Conservation (phyloP, 2,329 filamentous ascomycete genomes). For the Hypoxylon sp. region DNA sequence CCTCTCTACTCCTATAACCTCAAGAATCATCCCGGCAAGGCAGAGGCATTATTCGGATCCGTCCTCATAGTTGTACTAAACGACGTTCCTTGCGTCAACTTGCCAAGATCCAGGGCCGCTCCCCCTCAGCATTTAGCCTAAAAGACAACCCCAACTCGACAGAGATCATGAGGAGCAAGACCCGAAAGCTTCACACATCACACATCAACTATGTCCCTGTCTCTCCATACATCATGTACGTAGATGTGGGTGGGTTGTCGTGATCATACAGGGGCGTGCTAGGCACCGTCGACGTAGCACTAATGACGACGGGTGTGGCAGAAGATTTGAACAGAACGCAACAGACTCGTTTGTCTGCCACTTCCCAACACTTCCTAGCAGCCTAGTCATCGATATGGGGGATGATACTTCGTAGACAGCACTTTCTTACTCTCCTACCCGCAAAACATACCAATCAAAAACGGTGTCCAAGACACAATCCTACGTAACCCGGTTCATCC, state of each 20-base stretch:
- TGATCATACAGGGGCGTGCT: constrained; percentile 14
- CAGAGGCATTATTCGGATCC: background rate
- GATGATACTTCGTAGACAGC: background rate
- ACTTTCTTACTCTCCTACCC: background rate
- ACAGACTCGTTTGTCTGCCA: background rate
- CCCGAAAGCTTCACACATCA: constrained; percentile 11
- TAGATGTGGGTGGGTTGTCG: constrained; percentile 11
- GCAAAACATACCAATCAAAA: constrained; percentile 7
- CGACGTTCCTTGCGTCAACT: constrained; percentile 11
- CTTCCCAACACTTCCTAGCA: background rate
- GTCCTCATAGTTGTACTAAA: background rate
- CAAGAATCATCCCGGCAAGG: background rate
- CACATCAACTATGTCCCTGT: constrained; percentile 5
- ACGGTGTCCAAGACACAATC: background rate
- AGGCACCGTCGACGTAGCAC: constrained; percentile 27
- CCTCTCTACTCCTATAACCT: background rate
- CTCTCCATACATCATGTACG: background rate
- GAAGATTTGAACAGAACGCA: constrained; percentile 1
- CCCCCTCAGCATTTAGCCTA: constrained; percentile 30
- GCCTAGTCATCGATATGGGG: background rate
- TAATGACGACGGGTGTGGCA: constrained; percentile 21
- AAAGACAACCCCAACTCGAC: constrained; percentile 9
- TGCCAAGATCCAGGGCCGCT: constrained; percentile 14
- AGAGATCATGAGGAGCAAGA: constrained; percentile 2
- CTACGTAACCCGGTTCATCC: constrained; percentile 20